Evolutionary conservation across 2,329 filamentous ascomycete genomes (phyloP), one percentile per base, ranked within the genome.

Genomic region (Penicillium psychrosexuale): DNA sequence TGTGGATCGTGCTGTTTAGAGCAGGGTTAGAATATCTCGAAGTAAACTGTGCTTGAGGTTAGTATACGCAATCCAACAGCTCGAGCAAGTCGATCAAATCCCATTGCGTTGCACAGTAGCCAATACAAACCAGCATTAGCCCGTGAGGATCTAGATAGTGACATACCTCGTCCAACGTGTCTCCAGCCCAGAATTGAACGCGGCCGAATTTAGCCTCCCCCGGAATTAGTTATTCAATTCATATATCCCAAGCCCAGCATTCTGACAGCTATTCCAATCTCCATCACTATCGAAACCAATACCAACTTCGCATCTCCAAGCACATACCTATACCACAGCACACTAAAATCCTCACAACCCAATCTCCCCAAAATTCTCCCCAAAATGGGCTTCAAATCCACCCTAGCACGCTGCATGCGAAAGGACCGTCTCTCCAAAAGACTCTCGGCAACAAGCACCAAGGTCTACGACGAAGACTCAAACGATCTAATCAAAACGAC

Each of bases 381-480:
- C 24, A 47, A 33, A 19, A 65, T 65, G 63, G 61, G 63, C 27
- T 58, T 65, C 34, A 62, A 63, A 31, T 51, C 59, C 11, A 60
- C 61, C 8, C 28, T 65, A 5, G n/a, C 53, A 9, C 62, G 55
- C 33, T 56, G 55, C 28, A 39, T 65, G 19, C 55, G 60, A 22
- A 60, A 58, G 5, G 59, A 57, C 34, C 55, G 49, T 33, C 44
- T 64, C 28, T 61, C 63, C 5, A 55, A 49, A 43, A 56, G 56
- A 42, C 49, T 59, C 8, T 63, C 60, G 22, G 57, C 47, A 19
- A 37, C 52, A 13, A 58, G 56, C 24, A 49, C 48, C n/a, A 55
- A 56, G 13, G 50, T 49, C 37, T 50, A 52, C 9, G 59, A 64
- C 28, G 62, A 65, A 31, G 63, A 65, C 36, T 53, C 56, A 3